Evolutionary conservation across 2,329 filamentous ascomycete species (phyloP).

Genomic region (Elsinoe fawcettii): DNA sequence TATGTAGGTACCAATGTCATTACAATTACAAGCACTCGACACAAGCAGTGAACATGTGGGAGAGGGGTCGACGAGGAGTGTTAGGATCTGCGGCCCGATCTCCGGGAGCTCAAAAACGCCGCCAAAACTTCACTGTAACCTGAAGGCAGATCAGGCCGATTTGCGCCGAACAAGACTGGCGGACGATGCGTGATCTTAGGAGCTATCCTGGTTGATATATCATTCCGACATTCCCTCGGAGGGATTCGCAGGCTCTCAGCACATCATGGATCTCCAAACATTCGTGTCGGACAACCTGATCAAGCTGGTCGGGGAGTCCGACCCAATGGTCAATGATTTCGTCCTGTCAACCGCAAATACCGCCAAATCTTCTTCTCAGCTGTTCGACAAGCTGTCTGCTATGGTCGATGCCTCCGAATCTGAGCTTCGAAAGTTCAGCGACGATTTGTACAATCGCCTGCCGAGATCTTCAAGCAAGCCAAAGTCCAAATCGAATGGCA

Average conservation of each 20-base stretch:
- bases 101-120: background rate
- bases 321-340: slow-evolving; percentile 50
- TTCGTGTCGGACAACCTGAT: slow-evolving; percentile 44
- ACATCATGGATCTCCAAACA: slow-evolving; percentile 30
- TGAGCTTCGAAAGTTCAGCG: slow-evolving; percentile 42
- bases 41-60: no score
- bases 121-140: background rate
- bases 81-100: background rate
- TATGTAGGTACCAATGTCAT: no score
- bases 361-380: slow-evolving; percentile 40
- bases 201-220: no score
- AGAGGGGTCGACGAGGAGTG: no score
- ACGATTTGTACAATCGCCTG: slow-evolving; percentile 37
- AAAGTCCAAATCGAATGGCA: slow-evolving; percentile 21
- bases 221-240: no score
- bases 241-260: background rate
- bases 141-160: background rate
- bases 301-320: slow-evolving; percentile 48
- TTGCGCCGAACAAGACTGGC: no score
- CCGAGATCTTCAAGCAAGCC: slow-evolving; percentile 20
- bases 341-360: slow-evolving; percentile 47
- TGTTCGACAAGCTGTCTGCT: slow-evolving; percentile 44
- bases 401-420: slow-evolving; percentile 45
- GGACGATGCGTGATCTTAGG: no score
- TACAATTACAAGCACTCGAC: no score